Conservation (phyloP, 495 filamentous ascomycete species). For the Immersiella caudata region DNA sequence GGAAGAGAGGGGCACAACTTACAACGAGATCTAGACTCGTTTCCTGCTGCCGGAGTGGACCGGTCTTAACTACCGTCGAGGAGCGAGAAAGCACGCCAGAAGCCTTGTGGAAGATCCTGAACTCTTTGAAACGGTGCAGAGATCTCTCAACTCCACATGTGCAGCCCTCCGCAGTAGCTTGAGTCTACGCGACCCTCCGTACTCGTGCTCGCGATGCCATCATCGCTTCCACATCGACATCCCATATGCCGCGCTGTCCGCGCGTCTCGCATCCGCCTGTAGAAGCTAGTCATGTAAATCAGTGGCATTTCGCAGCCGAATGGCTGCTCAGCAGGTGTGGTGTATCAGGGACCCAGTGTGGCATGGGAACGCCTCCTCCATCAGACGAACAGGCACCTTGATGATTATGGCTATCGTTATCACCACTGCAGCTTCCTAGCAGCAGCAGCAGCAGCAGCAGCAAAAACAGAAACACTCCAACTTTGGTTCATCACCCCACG, state of each 20-base stretch:
- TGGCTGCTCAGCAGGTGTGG: background rate
- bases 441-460: background rate
- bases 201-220: slow-evolving; percentile 2
- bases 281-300: background rate
- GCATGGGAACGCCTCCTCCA: background rate
- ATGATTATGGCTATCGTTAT: background rate
- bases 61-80: background rate
- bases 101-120: background rate
- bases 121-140: background rate
- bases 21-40: background rate
- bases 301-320: background rate
- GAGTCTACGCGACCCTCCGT: background rate
- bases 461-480: background rate
- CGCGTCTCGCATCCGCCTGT: background rate
- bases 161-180: background rate
- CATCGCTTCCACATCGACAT: too few species aligned
- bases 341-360: background rate
- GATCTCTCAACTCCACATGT: background rate
- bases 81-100: background rate
- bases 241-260: background rate
- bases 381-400: background rate
- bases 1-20: background rate
- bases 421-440: background rate
- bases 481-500: background rate
- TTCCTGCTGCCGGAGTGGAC: background rate